Evolutionary conservation across 2,329 filamentous ascomycete genomes (phyloP), one percentile per base, ranked within the genome.

Genomic region (Curvularia verruculosa): DNA sequence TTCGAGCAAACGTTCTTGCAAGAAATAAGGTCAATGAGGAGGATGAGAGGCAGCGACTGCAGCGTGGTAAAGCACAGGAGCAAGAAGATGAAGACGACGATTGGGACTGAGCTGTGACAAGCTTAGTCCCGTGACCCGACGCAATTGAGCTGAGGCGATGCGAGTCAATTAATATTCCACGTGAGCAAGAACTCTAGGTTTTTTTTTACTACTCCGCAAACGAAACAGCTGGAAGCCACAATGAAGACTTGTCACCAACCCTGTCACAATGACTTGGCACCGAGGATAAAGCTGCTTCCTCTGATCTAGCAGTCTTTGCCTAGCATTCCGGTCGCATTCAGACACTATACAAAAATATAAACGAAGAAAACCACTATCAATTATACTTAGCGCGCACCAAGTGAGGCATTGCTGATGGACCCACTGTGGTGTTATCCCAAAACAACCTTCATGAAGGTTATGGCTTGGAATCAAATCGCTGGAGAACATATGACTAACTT

Each of bases 21-120:
- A 78, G 84, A 62, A 77, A 78, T 18, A 85, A 85, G 70, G 80
- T 83, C 58, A 79, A 70, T 36, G 75, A 78, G 37, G 79, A 81
- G 49, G 80, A 80, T 45, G 77, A 72, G 40, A 59, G 61, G 37
- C 64, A 60, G 43, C 63, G 64, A 10, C 49, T 64, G 29, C 67
- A 66, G 43, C 70, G 66, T 56, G 71, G 61, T 69, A 77, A 65
- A 62, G 74, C 63, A 53, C 64, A 50, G 36, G 61, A 64, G 44
- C 61, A 64, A 71, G 72, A 79, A 46, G 79, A 80, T 31, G 77
- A 79, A 34, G 78, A 81, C 29, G 81, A 83, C 61, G 82, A 85
- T 56, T 85, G 82, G 82, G 82, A 79, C 54, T 80, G 72, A 78
- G 36, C 7, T 34, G 31, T 19, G 12, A 21, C 8, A 18, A 18